Conservation (phyloP, 208 protist species). For the Tritrichomonas musculus region DNA sequence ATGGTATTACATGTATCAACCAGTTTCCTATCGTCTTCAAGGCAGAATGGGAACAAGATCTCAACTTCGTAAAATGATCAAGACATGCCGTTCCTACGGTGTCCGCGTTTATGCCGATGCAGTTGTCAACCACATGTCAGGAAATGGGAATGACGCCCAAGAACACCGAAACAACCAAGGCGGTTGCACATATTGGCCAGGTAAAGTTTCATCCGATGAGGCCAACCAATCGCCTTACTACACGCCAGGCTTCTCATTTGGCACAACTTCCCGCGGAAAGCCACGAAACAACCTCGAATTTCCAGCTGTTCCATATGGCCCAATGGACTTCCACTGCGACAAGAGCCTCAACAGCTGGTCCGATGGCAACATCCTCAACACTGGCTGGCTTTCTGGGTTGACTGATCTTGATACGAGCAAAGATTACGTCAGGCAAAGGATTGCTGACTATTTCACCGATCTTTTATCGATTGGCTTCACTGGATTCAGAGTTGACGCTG, state of each 20-base stretch:
- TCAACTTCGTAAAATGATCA: slow-evolving; percentile 49
- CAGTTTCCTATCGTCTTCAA: too few relatives aligned
- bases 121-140: slow-evolving; percentile 63
- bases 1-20: slow-evolving; percentile 65
- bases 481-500: slow-evolving; percentile 55
- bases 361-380: slow-evolving; percentile 56
- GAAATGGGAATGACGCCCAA: slow-evolving; percentile 54
- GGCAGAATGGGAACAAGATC: slow-evolving; percentile 54
- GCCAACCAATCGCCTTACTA: slow-evolving; percentile 58
- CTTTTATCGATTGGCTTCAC: slow-evolving; percentile 48
- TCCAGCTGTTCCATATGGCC: slow-evolving; percentile 54
- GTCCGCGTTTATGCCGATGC: slow-evolving; percentile 55
- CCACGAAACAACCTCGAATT: slow-evolving; percentile 49
- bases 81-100: too few relatives aligned
- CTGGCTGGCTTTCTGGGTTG: slow-evolving; percentile 58
- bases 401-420: slow-evolving; percentile 56
- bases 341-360: slow-evolving; percentile 57
- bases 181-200: slow-evolving; percentile 54
- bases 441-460: slow-evolving; percentile 59
- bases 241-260: slow-evolving; percentile 51
- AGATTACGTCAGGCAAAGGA: slow-evolving; percentile 58
- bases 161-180: slow-evolving; percentile 45
- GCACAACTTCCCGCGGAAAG: too few relatives aligned
- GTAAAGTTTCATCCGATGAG: slow-evolving; percentile 48
- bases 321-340: slow-evolving; percentile 63